These are phyloP conservation scores for Aquilaria sinensis DNA, from an alignment of 345 rosid species.

Conservation along the genomic window DNA sequence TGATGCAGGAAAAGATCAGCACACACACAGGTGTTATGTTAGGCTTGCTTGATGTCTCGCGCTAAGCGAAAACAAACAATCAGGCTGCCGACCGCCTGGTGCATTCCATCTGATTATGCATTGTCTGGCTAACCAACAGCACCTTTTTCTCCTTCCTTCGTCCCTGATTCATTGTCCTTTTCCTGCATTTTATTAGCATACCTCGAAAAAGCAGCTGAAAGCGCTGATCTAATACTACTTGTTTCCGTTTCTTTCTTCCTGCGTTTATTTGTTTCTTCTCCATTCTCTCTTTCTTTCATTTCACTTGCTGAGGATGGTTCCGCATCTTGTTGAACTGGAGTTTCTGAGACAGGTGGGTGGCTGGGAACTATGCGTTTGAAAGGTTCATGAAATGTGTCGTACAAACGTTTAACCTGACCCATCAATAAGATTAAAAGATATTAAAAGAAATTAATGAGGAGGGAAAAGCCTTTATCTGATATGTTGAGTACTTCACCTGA, in stretches of 20 bases:
- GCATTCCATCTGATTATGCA: neutral
- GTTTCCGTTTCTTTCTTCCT: constrained; percentile 54
- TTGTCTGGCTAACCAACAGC: constrained; percentile 10
- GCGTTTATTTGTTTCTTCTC: constrained; percentile 39
- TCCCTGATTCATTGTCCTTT: constrained; percentile 18
- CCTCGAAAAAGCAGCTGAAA: constrained; percentile 67
- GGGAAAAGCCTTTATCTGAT: neutral
- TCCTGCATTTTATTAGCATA: constrained; percentile 42
- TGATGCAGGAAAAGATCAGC: too few species aligned
- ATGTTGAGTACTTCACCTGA: neutral
- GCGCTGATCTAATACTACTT: constrained; percentile 62
- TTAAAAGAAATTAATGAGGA: neutral
- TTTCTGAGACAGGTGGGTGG: constrained; percentile 39
- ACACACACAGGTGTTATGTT: too few species aligned
- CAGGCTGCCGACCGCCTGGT: too few species aligned
- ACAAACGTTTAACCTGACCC: constrained; percentile 72
- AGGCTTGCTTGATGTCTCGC: too few species aligned
- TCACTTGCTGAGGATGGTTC: constrained; percentile 35
- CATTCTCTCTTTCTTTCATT: constrained; percentile 30
- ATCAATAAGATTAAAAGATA: constrained; percentile 4
- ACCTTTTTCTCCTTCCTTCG: constrained; percentile 22
- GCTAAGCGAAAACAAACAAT: too few species aligned
- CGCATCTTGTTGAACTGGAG: constrained; percentile 24
- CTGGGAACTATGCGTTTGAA: constrained; percentile 64
- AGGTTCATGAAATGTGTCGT: constrained; percentile 93